Conservation (phyloP, 2,329 filamentous ascomycete genomes). For the Sporothrix luriei region DNA sequence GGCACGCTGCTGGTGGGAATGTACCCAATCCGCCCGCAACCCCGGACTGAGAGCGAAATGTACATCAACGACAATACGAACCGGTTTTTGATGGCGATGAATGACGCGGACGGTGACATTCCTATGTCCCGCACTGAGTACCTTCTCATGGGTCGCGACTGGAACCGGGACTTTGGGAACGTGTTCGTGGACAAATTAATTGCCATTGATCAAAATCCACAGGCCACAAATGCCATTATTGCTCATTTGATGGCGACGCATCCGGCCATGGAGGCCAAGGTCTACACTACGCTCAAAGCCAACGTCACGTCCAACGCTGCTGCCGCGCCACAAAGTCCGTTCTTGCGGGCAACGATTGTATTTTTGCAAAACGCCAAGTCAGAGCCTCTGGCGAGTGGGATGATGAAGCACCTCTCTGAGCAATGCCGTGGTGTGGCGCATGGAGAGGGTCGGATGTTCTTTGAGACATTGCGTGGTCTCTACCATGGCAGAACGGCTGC, state of each 20-base stretch:
- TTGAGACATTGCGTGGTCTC: slow-evolving; percentile 49
- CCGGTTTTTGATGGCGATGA: slow-evolving; percentile 23
- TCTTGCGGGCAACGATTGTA: slow-evolving; percentile 55
- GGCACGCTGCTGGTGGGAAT: slow-evolving; percentile 51
- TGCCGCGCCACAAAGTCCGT: slow-evolving; percentile 55
- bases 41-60: slow-evolving; percentile 40
- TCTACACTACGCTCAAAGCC: slow-evolving; percentile 57
- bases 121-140: slow-evolving; percentile 36
- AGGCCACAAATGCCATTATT: slow-evolving; percentile 59
- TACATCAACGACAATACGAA: slow-evolving; percentile 45
- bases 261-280: slow-evolving; percentile 52
- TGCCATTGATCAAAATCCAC: slow-evolving; percentile 59
- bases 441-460: slow-evolving; percentile 53
- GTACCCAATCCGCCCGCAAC: slow-evolving; percentile 31
- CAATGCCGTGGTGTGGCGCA: slow-evolving; percentile 52
- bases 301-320: slow-evolving; percentile 57
- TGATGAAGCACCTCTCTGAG: slow-evolving; percentile 50
- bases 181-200: slow-evolving; percentile 70
- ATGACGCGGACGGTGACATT: slow-evolving; percentile 36
- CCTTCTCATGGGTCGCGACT: slow-evolving; percentile 35
- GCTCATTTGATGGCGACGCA: slow-evolving; percentile 58
- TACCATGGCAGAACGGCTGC: slow-evolving; percentile 38
- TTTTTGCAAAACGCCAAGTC: slow-evolving; percentile 54
- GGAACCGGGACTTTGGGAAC: slow-evolving; percentile 43
- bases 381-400: slow-evolving; percentile 42